phyloP scores from a whole-genome alignment of 257 asterid genomes.

The Catharanthus roseus region DNA sequence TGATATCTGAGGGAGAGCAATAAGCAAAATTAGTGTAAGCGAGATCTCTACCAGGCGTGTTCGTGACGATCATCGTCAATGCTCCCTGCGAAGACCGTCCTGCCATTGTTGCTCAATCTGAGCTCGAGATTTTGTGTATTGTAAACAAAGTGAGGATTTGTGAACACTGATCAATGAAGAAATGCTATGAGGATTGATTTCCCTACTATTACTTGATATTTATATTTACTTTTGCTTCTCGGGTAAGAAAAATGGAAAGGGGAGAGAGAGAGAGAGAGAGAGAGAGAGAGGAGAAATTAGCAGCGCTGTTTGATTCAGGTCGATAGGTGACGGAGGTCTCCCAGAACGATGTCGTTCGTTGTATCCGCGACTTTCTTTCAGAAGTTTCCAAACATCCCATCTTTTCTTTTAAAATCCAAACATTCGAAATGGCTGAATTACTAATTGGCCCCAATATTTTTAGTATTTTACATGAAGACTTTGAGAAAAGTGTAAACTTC shows the following conservation, averaged over 20 bases:
- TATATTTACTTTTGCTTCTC: neutral
- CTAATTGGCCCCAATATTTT: neutral
- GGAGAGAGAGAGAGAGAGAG: neutral
- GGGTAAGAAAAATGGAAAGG: neutral
- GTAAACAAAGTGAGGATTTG: neutral
- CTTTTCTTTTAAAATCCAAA: too few relatives aligned
- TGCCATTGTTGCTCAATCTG: conserved; percentile 30
- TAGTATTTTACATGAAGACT: neutral
- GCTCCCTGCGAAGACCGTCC: conserved; percentile 30
- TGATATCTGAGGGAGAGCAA: conserved; percentile 67
- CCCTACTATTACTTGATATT: neutral
- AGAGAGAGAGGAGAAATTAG: neutral
- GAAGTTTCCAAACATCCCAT: too few relatives aligned
- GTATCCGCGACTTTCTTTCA: neutral
- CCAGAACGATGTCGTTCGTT: neutral
- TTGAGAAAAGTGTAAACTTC: neutral
- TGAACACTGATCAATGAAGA: neutral
- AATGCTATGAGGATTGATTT: neutral
- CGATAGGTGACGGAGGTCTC: neutral
- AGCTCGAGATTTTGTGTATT: neutral
- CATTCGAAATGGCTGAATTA: neutral
- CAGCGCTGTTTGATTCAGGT: neutral
- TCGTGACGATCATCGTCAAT: conserved; percentile 65
- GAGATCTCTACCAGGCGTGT: conserved; percentile 78
- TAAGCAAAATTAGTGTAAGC: conserved; percentile 72